Evolutionary conservation across 139 green algal species (phyloP).

Genomic region (Trebouxia sp.): DNA sequence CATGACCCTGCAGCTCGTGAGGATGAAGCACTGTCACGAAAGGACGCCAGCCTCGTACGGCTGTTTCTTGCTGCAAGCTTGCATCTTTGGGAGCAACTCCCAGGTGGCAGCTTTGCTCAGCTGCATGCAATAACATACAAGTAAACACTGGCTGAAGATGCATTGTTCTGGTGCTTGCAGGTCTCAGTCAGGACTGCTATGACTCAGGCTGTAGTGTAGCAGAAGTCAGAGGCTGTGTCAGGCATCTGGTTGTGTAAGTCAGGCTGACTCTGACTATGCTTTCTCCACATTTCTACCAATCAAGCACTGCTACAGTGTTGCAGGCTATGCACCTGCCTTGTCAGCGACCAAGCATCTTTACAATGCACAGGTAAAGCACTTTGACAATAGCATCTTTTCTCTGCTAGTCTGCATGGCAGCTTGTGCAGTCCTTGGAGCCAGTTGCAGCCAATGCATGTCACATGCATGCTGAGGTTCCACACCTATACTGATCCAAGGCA

Average conservation of each 20-base stretch:
- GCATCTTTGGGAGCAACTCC: conserved; percentile 44
- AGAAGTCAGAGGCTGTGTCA: conserved; percentile 50
- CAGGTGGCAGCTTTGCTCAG: conserved; percentile 34
- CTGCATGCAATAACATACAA: too few relatives aligned
- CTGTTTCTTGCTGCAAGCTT: conserved; percentile 48
- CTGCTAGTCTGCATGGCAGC: neutral
- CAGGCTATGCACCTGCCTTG: conserved; percentile 59
- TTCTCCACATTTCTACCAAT: neutral
- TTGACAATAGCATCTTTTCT: neutral
- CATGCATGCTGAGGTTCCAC: too few relatives aligned
- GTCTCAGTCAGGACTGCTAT: conserved; percentile 35
- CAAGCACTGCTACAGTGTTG: conserved; percentile 34
- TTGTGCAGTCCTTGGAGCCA: neutral
- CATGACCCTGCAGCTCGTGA: too few relatives aligned
- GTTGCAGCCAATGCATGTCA: neutral
- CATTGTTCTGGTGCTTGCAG: conserved; percentile 26
- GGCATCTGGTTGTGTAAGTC: conserved; percentile 59
- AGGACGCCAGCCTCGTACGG: conserved; percentile 35
- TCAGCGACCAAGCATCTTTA: conserved; percentile 53
- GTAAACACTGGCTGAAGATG: too few relatives aligned
- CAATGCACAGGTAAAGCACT: conserved; percentile 39
- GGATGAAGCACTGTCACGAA: neutral
- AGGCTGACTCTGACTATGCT: neutral
- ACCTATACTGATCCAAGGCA: too few relatives aligned
- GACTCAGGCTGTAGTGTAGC: conserved; percentile 33